Base-by-base conservation (phyloP, 1,284 basidiomycete genomes). In the Earliella scabrosa region DNA sequence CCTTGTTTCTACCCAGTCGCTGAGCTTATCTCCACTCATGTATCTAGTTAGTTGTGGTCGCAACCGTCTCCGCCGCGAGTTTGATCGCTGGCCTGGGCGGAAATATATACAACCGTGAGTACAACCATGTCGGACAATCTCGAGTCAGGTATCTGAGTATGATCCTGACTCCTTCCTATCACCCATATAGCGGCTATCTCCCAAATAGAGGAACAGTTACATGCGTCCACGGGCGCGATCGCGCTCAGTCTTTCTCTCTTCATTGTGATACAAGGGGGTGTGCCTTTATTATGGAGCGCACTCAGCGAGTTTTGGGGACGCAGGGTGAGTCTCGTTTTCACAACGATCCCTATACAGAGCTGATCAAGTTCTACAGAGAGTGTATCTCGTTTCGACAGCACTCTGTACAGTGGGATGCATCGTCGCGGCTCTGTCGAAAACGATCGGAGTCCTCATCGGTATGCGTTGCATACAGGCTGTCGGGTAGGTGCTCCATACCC, bases 241-340 rank as follows among this genome's bases (percentile, higher is more conserved):
- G 89, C 90, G 50, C 77, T 90, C 66, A 86, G 83, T 62, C 71
- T 95, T 9, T 87, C 89, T 1, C 65, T 92, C 13, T 96, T 92
- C 72, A 93, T 95, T 63, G 73, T 92, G 20, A 70, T 90, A n/a
- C 90, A 93, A 69, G 92, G 92, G 1, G 69, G 75, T 11, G 72
- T 86, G 47, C 91, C 90, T 0, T 66, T 90, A 14, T 50, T 90
- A 6, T 93, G 92, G 92, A 83, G 80, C 49, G 80, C 85, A 0
- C 73, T 89, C 18, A 89, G 87, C 50, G 92, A 95, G 69, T 82
- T 96, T 46, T 87, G 85, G 60, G 93, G 92, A 6, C 77, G 93
- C 45, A 93, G 91, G 79, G 88, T 88, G 61, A 27, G 77, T 31
- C 70, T 2, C 16, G 11, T n/a, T 45, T 11, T 26, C 11, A 26